phyloP scores from a whole-genome alignment of 148 eudicot genomes.

The Talinum fruticosum region DNA sequence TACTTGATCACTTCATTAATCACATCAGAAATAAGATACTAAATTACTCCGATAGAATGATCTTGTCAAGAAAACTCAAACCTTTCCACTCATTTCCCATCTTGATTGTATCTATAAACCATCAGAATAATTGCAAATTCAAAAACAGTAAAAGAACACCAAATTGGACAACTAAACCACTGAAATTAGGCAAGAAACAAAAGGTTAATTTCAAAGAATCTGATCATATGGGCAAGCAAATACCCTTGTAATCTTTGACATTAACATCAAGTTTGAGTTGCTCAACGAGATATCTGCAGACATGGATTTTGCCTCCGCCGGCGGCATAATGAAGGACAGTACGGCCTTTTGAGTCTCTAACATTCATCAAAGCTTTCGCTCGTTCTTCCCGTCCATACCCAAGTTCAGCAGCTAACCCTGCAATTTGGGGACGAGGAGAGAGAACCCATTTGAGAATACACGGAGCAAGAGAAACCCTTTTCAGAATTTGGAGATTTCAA shows the following conservation, averaged over 20 bases:
- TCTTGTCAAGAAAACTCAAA: neutral
- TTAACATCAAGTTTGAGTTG: slow-evolving; percentile 6
- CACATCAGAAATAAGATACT: too few species aligned
- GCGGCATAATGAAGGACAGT: slow-evolving; percentile 9
- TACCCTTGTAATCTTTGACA: slow-evolving; percentile 4
- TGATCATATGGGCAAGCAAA: neutral
- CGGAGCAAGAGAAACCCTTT: neutral
- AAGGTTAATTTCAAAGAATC: neutral
- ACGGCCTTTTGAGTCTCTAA: neutral
- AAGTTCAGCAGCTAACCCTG: neutral
- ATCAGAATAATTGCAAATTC: neutral
- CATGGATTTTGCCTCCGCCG: slow-evolving; percentile 10
- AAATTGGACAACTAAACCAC: neutral
- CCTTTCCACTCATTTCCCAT: neutral
- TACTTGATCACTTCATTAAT: too few species aligned
- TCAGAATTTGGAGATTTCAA: neutral
- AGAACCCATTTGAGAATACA: slow-evolving; percentile 1
- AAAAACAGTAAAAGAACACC: neutral
- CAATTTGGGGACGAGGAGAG: neutral
- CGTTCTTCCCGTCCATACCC: neutral
- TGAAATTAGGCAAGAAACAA: too few species aligned
- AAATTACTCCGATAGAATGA: neutral
- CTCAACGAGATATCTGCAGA: slow-evolving; percentile 20
- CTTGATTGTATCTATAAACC: neutral
- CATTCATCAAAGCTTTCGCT: neutral